A percentile compares a stretch with the other conserved stretches of the same genome.
Evolutionary conservation across 225 moss, liverwort and hornwort species (phyloP).

Genomic region (Marchantia paleacea): DNA sequence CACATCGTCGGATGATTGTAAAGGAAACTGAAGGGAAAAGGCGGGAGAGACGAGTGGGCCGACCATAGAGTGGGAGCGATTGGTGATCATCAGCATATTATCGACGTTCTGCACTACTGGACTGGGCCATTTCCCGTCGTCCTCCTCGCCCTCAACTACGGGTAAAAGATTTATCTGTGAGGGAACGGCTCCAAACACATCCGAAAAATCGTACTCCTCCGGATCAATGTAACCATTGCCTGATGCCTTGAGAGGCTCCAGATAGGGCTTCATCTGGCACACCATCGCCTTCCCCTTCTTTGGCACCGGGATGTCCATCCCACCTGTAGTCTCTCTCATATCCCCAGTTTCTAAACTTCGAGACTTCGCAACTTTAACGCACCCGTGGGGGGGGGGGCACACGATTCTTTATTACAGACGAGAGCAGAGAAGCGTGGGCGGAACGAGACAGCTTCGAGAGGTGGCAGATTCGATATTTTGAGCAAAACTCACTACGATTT

Average conservation of each 20-base stretch:
- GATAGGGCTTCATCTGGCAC: conserved; percentile 33
- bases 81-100: conserved; percentile 51
- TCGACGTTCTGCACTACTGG: conserved; percentile 49
- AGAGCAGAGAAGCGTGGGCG: conserved; percentile 15
- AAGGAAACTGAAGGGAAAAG: conserved; percentile 48
- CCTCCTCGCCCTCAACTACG: conserved; percentile 65
- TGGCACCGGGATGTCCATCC: conserved; percentile 27
- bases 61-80: conserved; percentile 87
- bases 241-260: conserved; percentile 29
- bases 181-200: conserved; percentile 74
- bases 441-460: neutral
- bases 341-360: neutral
- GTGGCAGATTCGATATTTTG: neutral
- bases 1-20: conserved; percentile 54
- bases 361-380: neutral
- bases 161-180: conserved; percentile 47
- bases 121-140: conserved; percentile 48
- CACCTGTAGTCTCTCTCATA: conserved; percentile 28
- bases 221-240: conserved; percentile 22
- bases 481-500: neutral
- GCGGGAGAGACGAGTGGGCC: conserved; percentile 83
- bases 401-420: neutral
- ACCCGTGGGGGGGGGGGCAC: too few relatives aligned
- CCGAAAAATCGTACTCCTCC: conserved; percentile 92
- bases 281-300: conserved; percentile 40